Percentiles rank a stretch among this genome's conserved stretches.
Evolutionary conservation across 805 yeast species (phyloP).

Genomic region (Komagataella mondaviorum): DNA sequence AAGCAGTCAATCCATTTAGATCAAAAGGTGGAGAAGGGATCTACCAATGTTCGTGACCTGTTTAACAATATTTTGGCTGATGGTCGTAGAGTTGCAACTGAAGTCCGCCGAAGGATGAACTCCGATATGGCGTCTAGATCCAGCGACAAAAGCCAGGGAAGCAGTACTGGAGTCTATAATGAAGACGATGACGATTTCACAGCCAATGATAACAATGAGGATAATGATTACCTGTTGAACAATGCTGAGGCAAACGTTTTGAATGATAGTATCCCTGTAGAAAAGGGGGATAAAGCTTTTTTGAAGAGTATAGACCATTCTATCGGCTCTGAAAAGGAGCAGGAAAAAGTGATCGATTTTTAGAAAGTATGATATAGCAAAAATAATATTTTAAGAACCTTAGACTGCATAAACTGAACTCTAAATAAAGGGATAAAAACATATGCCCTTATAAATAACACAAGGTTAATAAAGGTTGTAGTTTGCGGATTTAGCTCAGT

Average conservation of each 20-base stretch:
- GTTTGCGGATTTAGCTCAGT: conserved; percentile 1
- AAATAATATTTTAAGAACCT: not conserved
- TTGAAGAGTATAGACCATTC: not conserved
- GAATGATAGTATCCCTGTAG: conserved; percentile 8
- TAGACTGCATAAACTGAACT: not conserved
- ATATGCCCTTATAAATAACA: not conserved
- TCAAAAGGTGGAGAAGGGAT: conserved; percentile 27
- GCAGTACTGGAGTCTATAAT: conserved; percentile 9
- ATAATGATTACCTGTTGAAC: not conserved
- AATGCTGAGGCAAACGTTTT: conserved; percentile 5
- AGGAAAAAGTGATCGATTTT: not conserved
- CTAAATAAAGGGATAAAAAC: not conserved
- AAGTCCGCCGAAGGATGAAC: conserved; percentile 81
- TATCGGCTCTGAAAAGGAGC: not conserved
- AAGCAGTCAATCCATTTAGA: conserved; percentile 56
- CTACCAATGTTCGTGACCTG: conserved; percentile 65
- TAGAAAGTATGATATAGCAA: not conserved
- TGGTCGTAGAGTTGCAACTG: conserved; percentile 83
- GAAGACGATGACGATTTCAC: conserved; percentile 14
- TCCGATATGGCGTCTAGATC: conserved; percentile 29
- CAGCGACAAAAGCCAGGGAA: conserved; percentile 1
- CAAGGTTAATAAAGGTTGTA: not conserved
- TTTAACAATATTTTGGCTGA: conserved; percentile 87
- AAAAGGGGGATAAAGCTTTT: conserved; percentile 5
- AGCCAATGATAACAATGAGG: not conserved